Evolutionary conservation across 2,329 filamentous ascomycete species (phyloP), one percentile per base, ranked within the genome.

Genomic region (Fusarium stilboides): DNA sequence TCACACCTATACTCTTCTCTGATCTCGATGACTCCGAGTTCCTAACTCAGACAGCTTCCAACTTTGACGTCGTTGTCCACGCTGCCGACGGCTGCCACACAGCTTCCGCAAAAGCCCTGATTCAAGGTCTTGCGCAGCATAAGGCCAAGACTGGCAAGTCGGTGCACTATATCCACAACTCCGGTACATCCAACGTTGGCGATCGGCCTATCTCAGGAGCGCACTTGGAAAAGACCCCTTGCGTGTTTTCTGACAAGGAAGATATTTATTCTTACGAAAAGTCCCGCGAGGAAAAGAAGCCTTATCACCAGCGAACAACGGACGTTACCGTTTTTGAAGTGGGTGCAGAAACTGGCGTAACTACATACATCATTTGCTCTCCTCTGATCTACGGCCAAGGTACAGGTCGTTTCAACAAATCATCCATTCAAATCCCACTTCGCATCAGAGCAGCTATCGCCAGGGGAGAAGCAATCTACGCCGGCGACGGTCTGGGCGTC

Each of bases 131-230:
- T 2, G 15, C 26, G 1, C 36, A 31, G 10, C 36, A 26, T 0
- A 63, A 57, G 12, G 10, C 1, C 1, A 7, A 62, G 3, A 63
- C 43, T 5, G 33, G 43, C 2, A 24, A 13, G 2, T 5, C 52
- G 3, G 50, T 57, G 1, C 43, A 63, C 4, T 63, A 63, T 4
- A 37, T 63, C 8, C 60, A 63, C 31, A 63, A 47, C 33, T 63
- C 60, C 8, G 58, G 60, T 2, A 50, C 58, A 3, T 63, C 60
- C 1, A 63, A 63, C 17, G 44, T 63, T 36, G 44, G 58, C 2
- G 45, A 63, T 1, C 31, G 33, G 1, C 58, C 58, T 28, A n/a
- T 57, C 8, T 63, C 60, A 0, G 34, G 34, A 6, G n/a, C 14
- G 6, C 47, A 63, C 10, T 20, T 22, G 4, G 58, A 50, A 26